Percentiles rank a stretch among this genome's conserved stretches.
Conservation (phyloP, 2,329 filamentous ascomycete genomes). For the Botryotinia globosa region DNA sequence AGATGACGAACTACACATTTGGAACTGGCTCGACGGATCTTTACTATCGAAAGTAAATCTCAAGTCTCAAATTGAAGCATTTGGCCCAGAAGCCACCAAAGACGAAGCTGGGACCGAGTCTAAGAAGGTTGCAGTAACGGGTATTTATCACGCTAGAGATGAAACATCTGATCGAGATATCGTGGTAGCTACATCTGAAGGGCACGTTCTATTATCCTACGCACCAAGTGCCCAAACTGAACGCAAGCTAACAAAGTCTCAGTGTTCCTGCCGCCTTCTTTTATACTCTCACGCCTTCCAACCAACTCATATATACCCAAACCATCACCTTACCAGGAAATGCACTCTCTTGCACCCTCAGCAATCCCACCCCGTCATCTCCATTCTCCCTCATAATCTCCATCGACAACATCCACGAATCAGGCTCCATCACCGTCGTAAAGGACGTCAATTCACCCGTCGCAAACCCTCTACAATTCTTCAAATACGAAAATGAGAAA, state of each 20-base stretch:
- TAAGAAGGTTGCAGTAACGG: slow-evolving; percentile 40
- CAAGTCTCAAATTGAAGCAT: slow-evolving; percentile 44
- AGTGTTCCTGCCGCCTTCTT: slow-evolving; percentile 63
- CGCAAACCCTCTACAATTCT: slow-evolving; percentile 23
- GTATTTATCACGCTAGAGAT: slow-evolving; percentile 35
- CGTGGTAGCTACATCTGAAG: slow-evolving; percentile 55
- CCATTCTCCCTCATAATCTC: slow-evolving; percentile 46
- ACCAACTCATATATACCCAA: slow-evolving; percentile 48
- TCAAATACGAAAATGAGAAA: slow-evolving; percentile 21
- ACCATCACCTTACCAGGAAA: slow-evolving; percentile 61
- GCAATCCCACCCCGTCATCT: slow-evolving; percentile 29
- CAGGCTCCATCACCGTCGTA: slow-evolving; percentile 47
- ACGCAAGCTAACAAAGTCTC: slow-evolving; percentile 21
- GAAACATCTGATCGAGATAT: slow-evolving; percentile 40
- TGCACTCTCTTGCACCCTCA: slow-evolving; percentile 41
- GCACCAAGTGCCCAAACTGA: not conserved
- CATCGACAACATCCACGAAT: slow-evolving; percentile 51
- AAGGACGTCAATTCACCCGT: slow-evolving; percentile 19
- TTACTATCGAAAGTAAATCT: slow-evolving; percentile 56
- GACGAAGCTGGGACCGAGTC: slow-evolving; percentile 19
- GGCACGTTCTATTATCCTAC: slow-evolving; percentile 44
- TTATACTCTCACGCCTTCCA: slow-evolving; percentile 54
- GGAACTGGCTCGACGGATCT: slow-evolving; percentile 64
- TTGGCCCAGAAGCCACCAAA: slow-evolving; percentile 1
- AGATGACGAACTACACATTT: slow-evolving; percentile 73